These are phyloP conservation scores for Fusarium robinianum DNA, from an alignment of 2,329 filamentous ascomycete species.

Conservation along the genomic window DNA sequence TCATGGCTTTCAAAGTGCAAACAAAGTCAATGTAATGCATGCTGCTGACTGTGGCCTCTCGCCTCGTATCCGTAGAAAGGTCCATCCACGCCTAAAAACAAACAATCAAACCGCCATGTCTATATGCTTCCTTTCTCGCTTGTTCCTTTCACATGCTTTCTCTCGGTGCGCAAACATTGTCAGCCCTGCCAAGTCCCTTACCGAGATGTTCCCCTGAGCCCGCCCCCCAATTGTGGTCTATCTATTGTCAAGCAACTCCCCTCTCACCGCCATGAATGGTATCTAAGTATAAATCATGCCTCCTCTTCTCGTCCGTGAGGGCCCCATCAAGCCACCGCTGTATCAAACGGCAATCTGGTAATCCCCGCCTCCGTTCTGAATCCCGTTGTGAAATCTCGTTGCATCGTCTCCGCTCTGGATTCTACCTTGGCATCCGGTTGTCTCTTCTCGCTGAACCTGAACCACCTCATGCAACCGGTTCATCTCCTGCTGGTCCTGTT, in stretches of 20 bases:
- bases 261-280: slow-evolving; percentile 21
- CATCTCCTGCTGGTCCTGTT: slow-evolving; percentile 18
- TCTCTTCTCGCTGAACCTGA: no score
- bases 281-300: slow-evolving; percentile 23
- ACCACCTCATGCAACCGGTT: no score
- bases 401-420: slow-evolving; percentile 13
- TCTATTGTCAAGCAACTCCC: slow-evolving; percentile 17
- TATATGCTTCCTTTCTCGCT: slow-evolving; percentile 9
- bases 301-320: slow-evolving; percentile 5
- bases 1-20: no score
- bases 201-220: background rate
- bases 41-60: no score
- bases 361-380: slow-evolving; percentile 8
- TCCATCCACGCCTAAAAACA: no score
- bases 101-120: slow-evolving; percentile 4
- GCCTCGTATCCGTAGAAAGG: no score
- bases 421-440: slow-evolving; percentile 14
- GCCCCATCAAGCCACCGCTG: background rate
- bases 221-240: slow-evolving; percentile 4
- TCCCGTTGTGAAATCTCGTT: slow-evolving; percentile 11
- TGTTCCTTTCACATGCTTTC: background rate
- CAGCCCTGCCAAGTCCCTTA: slow-evolving; percentile 1
- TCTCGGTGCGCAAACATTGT: slow-evolving; percentile 2
- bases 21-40: no score
- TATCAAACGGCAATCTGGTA: slow-evolving; percentile 18